phyloP scores from a whole-genome alignment of 2,329 filamentous ascomycete genomes.

The Phyllosticta citriasiana region DNA sequence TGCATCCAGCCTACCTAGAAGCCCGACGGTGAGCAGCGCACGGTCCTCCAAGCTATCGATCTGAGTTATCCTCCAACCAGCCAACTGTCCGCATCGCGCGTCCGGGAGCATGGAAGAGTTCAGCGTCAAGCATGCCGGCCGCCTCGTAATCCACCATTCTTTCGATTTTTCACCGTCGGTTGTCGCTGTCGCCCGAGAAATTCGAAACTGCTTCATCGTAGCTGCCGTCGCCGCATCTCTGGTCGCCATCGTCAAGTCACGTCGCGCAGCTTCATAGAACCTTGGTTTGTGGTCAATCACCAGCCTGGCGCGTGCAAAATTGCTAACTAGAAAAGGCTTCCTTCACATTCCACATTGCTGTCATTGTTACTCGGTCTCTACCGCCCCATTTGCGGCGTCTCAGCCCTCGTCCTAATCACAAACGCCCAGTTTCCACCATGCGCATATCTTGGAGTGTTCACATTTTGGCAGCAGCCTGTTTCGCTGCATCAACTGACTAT shows the following conservation, averaged over 20 bases:
- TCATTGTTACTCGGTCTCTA: background rate
- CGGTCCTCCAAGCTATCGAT: background rate
- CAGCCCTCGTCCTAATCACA: background rate
- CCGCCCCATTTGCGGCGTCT: background rate
- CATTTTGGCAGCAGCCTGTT: constrained; percentile 29
- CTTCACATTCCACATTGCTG: background rate
- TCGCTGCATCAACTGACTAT: constrained; percentile 41
- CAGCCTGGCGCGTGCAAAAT: constrained; percentile 11
- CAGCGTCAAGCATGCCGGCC: constrained; percentile 9
- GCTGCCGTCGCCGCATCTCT: constrained; percentile 39
- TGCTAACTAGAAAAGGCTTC: background rate
- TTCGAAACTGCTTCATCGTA: constrained; percentile 41
- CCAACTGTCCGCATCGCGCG: background rate
- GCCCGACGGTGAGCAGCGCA: background rate
- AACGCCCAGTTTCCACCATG: constrained; percentile 17
- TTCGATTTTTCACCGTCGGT: constrained; percentile 42
- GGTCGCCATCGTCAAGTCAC: constrained; percentile 21
- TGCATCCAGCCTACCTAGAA: background rate
- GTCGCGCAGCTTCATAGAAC: background rate
- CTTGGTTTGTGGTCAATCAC: constrained; percentile 12
- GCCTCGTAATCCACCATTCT: constrained; percentile 39
- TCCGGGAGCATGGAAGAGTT: background rate
- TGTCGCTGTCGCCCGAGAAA: constrained; percentile 40
- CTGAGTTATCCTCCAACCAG: background rate
- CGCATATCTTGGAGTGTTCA: constrained; percentile 30